Base-by-base conservation (phyloP, 2,329 filamentous ascomycete genomes). In the Botryosphaeria dothidea region DNA sequence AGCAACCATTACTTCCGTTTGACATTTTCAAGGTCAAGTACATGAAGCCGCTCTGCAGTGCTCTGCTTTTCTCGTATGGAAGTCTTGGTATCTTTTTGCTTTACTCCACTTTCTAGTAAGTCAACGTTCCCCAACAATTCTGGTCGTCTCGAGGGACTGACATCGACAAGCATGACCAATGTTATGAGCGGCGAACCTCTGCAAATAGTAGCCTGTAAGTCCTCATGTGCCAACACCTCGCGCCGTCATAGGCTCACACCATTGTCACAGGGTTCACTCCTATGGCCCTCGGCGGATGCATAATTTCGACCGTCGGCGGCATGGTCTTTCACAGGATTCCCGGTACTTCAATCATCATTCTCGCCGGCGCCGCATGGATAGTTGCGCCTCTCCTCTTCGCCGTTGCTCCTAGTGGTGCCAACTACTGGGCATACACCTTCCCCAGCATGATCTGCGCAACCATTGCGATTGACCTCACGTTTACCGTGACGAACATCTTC, bases 391-490 rank as follows among this genome's bases (percentile, higher is more conserved):
- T 92, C 0, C 80, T 92, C 1, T 90, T 91, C 67, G 88, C 89
- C 7, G 71, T 90, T 11, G 83, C 88, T 19, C 89, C 89, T 0
- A 72, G 78, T 1, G 77, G 81, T 2, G 83, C 81, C 0, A 84
- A 80, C 49, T 90, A 90, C 80, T 94, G 91, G 91, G 85, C 88
- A 0, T 93, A 85, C 71, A 82, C 92, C 23, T 92, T 93, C 71
- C 89, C 90, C 0, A 80, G 86, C 62, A 90, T 90, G 88, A 74
- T 90, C 78, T 86, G 87, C 67, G 84, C 84, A 13, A 93, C 91
- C 0, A 81, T 93, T 36, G 90, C 89, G 19, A 87, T 93, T 66
- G 91, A 94, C 71, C 87, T 93, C 63, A 87, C 87, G 6, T 93
- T 89, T 78, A 92, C 90, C 71, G 85, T 93, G 1, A 86, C 88